These are phyloP conservation scores for Colletotrichum australisinense DNA, from an alignment of 2,329 filamentous ascomycete species.

Conservation along the genomic window DNA sequence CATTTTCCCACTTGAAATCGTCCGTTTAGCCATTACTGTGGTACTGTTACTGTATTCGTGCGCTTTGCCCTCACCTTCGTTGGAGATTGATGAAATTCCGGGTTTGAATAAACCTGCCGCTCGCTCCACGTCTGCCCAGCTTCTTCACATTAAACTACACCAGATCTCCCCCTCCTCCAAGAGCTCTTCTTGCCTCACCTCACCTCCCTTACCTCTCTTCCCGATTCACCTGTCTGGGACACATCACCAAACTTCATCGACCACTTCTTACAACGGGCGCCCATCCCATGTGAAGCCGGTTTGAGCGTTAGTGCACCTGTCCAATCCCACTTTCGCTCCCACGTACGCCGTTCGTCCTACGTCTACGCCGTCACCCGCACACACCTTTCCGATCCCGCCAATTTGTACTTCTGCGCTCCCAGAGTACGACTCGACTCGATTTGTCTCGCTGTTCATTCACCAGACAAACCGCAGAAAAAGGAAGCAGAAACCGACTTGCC, in stretches of 20 bases:
- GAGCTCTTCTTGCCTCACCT: background rate
- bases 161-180: background rate
- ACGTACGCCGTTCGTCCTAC: constrained; percentile 6
- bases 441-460: constrained; percentile 8
- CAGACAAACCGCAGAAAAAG: constrained; percentile 8
- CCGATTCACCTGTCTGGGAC: background rate
- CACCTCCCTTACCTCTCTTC: background rate
- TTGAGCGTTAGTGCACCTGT: constrained; percentile 17
- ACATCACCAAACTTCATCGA: background rate
- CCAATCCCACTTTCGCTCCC: constrained; percentile 22
- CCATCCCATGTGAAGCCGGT: constrained; percentile 17
- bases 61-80: constrained; percentile 16
- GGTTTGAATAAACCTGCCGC: constrained; percentile 18
- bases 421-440: background rate
- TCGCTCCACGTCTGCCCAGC: constrained; percentile 16
- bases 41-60: background rate
- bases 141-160: constrained; percentile 4
- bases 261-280: constrained; percentile 23
- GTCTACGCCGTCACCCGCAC: constrained; percentile 22
- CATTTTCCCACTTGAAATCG: background rate
- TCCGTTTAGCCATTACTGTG: background rate
- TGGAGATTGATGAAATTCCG: constrained; percentile 28
- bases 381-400: constrained; percentile 7
- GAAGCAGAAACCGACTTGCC: constrained; percentile 19
- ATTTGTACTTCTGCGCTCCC: background rate